Evolutionary conservation across 208 protist genomes (phyloP).

Genomic region (Trypanosomatidae sp.): DNA sequence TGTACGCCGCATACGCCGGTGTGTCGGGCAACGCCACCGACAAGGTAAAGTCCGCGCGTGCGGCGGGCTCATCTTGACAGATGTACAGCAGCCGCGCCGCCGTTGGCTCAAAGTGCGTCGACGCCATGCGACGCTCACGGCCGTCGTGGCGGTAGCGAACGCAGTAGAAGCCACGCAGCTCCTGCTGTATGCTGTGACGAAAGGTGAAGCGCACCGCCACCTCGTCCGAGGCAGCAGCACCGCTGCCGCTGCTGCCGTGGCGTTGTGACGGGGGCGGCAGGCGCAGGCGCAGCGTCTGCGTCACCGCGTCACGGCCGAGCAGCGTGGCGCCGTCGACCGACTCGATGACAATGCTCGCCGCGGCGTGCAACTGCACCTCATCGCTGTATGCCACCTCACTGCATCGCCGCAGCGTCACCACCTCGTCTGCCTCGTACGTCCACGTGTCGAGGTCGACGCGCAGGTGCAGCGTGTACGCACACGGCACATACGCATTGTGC

Average conservation of each 20-base stretch:
- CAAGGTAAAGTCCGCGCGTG: constrained; percentile 93
- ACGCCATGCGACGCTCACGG: constrained; percentile 79
- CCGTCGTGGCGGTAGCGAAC: constrained; percentile 52
- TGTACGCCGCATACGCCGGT: constrained; percentile 38
- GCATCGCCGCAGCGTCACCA: constrained; percentile 34
- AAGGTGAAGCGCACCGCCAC: constrained; percentile 55
- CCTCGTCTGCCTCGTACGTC: constrained; percentile 60
- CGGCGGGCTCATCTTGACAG: constrained; percentile 94
- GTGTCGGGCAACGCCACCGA: constrained; percentile 72
- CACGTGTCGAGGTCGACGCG: constrained; percentile 51
- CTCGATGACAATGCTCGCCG: constrained; percentile 31
- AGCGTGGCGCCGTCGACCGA: constrained; percentile 34
- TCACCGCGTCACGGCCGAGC: constrained; percentile 16
- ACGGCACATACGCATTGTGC: constrained; percentile 62
- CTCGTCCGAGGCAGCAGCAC: constrained; percentile 24
- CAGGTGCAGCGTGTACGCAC: constrained; percentile 46
- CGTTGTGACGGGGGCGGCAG: constrained; percentile 9
- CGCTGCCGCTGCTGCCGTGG: neutral
- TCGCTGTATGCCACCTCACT: constrained; percentile 4
- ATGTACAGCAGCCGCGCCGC: constrained; percentile 92
- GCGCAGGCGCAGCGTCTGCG: constrained; percentile 43
- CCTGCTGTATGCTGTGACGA: constrained; percentile 70
- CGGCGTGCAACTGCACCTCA: constrained; percentile 54
- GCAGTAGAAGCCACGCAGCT: constrained; percentile 89
- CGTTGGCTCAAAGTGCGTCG: constrained; percentile 94